Base-by-base conservation (phyloP, 768 basidiomycete species). In the Phaeotremella fagi region DNA sequence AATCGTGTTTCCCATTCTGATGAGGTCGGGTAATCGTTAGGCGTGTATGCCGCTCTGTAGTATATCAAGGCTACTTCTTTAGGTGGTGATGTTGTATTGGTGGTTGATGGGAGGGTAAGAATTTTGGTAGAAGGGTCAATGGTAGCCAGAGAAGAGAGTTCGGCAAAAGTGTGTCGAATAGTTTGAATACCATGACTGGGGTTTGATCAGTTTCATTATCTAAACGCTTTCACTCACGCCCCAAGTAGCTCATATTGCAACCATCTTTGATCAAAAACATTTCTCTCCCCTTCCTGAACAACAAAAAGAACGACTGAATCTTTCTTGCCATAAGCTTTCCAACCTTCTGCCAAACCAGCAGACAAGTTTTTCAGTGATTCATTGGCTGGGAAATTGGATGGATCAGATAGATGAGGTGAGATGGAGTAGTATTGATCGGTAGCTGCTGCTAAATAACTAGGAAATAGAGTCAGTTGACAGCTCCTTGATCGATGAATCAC, bases 201-300 rank as follows among this genome's bases (percentile, higher is more conserved):
- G 9, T 45, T 7, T 33, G 4, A 33, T 20, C 27, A 33, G 6
- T 4, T 23, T 28, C 6, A 46, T 18, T 28, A 33, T 44, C 16
- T 4, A n/a, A 33, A 6, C 38, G 36, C 16, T 9, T n/a, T 36
- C n/a, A 75, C 80, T 44, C 68, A 90, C 90, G 75, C 81, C 64
- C 90, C 83, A 0, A 89, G 73, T 0, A 99, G 78, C 56, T 89
- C 85, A 57, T 89, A 95, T 74, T 98, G 90, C 22, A 98, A 75
- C 78, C 81, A 82, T 14, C 85, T 80, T 72, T 99, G 94, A 72
- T 98, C 94, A 70, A 97, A 98, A 3, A 94, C 82, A 73, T 99
- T 99, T 31, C 92, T 80, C 71, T 98, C 94, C 36, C 82, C 81
- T 3, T 83, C 80, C 65, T 92, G 91, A 0, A 89, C 83, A n/a